Base-by-base conservation (phyloP, 1,284 basidiomycete genomes). In the Pterulicium gracile region DNA sequence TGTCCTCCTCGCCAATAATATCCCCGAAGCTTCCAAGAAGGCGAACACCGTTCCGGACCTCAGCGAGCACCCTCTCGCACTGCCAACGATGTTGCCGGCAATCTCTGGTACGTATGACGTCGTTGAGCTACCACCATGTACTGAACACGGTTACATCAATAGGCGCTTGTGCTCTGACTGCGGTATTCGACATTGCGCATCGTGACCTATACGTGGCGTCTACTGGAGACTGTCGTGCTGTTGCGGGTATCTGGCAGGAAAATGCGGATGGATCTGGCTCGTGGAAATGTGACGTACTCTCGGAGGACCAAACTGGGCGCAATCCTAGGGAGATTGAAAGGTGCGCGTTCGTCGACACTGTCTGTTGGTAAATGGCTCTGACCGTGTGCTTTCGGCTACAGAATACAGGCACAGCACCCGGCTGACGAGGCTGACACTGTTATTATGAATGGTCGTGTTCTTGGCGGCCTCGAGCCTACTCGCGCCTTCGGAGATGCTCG, bases 401-500 rank as follows among this genome's bases (percentile, higher is more conserved):
- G 96, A 49, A 80, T 99, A 54, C 83, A 79, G 55, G 78, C 79
- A 3, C 94, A 98, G 62, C 96, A 99, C 59, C 93, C 93, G 1
- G 59, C 70, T 35, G 79, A 81, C 21, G 94, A 98, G 64, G 75
- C 77, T 23, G 73, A 81, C 48, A 75, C 78, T 40, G 93, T 98
- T 32, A 86, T 98, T 56, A 74, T 77, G 53, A 75, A 85, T 34
- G 96, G 93, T 3, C 81, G 93, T 43, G 77, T 97, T 23, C 75
- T 97, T 45, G 96, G 96, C 24, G 89, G 93, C 1, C 73, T 99
- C 12, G 93, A 98, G 61, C 96, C 96, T 18, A 87, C 88, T 20
- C 77, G 96, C 50, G 93, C 95, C 1, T 95, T 94, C 68, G 94
- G 94, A 48, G 96, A 98, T 65, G 86, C 92, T 2, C 75, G 90